Conservation (phyloP, 2,329 filamentous ascomycete genomes). For the Ceratocystis albifundus region DNA sequence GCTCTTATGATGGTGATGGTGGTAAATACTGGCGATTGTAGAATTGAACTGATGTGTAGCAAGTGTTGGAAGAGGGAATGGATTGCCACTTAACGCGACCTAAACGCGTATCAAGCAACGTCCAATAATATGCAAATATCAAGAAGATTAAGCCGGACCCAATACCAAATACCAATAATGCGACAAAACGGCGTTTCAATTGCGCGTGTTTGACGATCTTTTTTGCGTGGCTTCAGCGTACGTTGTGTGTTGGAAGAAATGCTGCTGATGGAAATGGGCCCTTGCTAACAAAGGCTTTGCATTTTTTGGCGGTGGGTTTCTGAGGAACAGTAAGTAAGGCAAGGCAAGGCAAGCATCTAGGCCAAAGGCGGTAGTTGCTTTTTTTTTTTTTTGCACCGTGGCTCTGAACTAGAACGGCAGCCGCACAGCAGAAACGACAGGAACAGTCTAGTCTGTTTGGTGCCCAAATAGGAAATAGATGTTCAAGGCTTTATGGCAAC, state of each 20-base stretch:
- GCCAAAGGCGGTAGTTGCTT: constrained; percentile 6
- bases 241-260: constrained; percentile 5
- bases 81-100: constrained; percentile 18
- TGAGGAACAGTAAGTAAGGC: background rate
- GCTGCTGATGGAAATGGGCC: constrained; percentile 1
- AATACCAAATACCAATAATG: background rate
- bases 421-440: background rate
- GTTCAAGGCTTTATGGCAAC: background rate
- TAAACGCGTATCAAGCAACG: constrained; percentile 11
- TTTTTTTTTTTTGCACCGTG: background rate
- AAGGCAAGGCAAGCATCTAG: background rate
- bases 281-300: constrained; percentile 10
- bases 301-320: background rate
- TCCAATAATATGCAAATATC: background rate
- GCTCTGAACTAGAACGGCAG: background rate
- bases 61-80: constrained; percentile 15
- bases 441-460: background rate
- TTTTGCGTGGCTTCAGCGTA: background rate
- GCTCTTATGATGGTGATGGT: background rate
- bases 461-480: constrained; percentile 4
- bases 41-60: background rate
- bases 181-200: background rate
- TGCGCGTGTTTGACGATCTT: background rate
- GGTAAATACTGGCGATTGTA: background rate
- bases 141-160: background rate